Percentiles rank a stretch among this genome's conserved stretches.
These are phyloP conservation scores for Exophiala oligosperma DNA, from an alignment of 2,329 filamentous ascomycete species.

Conservation along the genomic window DNA sequence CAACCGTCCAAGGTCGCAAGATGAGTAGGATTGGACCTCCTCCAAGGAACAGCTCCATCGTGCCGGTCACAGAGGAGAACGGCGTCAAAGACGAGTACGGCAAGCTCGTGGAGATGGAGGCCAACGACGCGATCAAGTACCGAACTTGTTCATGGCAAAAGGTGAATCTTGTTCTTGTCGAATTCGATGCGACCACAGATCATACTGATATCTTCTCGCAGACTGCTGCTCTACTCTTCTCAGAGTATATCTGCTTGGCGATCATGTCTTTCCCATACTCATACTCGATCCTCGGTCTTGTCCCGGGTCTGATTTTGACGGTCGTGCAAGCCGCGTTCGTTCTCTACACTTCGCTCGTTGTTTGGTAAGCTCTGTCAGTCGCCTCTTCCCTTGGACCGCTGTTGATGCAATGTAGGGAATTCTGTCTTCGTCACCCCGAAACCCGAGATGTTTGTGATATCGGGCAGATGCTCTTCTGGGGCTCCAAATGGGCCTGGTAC, in stretches of 20 bases:
- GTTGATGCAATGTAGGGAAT: constrained; percentile 54
- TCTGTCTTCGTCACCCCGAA: constrained; percentile 86
- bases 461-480: constrained; percentile 92
- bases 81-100: constrained; percentile 48
- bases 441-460: constrained; percentile 92
- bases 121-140: constrained; percentile 81
- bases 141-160: constrained; percentile 93
- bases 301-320: constrained; percentile 83
- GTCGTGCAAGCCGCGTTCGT: constrained; percentile 75
- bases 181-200: neutral
- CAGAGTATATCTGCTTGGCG: constrained; percentile 88
- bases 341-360: constrained; percentile 74
- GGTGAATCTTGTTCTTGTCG: constrained; percentile 41
- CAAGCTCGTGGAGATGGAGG: constrained; percentile 69
- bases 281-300: constrained; percentile 81
- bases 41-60: constrained; percentile 19
- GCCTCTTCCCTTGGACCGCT: too few species aligned
- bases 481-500: constrained; percentile 70
- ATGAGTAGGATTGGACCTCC: constrained; percentile 31
- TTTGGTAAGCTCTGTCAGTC: constrained; percentile 51
- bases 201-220: constrained; percentile 33
- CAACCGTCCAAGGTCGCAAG: constrained; percentile 21
- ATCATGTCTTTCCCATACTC: constrained; percentile 98
- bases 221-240: constrained; percentile 87
- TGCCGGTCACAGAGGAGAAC: constrained; percentile 27